Percentiles rank a stretch among this genome's conserved stretches.
Evolutionary conservation across 2,329 filamentous ascomycete genomes (phyloP).

Genomic region (Fusarium armeniacum): DNA sequence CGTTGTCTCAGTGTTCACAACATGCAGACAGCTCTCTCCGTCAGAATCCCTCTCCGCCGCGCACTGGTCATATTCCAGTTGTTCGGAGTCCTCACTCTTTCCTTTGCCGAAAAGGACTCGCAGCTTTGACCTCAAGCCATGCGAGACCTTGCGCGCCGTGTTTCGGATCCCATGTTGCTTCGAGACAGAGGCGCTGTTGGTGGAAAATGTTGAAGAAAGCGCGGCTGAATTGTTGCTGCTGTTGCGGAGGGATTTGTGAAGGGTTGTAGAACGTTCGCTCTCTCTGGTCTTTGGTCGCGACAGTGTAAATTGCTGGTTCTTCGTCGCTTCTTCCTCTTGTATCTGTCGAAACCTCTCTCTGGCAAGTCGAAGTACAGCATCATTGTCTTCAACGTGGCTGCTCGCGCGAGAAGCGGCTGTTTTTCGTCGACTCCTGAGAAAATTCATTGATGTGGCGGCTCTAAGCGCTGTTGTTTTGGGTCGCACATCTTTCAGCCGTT

Average conservation of each 20-base stretch:
- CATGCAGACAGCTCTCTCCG: slow-evolving; percentile 52
- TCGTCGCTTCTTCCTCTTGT: slow-evolving; percentile 54
- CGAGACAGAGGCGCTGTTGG: slow-evolving; percentile 38
- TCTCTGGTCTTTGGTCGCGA: slow-evolving; percentile 58
- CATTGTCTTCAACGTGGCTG: slow-evolving; percentile 48
- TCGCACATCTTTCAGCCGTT: slow-evolving; percentile 31
- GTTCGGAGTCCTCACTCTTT: slow-evolving; percentile 39
- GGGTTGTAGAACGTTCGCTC: slow-evolving; percentile 53
- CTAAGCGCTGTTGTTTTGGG: slow-evolving; percentile 52
- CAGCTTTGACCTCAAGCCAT: slow-evolving; percentile 71
- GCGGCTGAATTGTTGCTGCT: slow-evolving; percentile 59
- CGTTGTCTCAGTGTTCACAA: slow-evolving; percentile 53
- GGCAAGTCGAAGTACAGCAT: slow-evolving; percentile 55
- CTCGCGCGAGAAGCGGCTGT: slow-evolving; percentile 36
- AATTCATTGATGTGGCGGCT: slow-evolving; percentile 69
- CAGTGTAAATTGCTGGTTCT: slow-evolving; percentile 60
- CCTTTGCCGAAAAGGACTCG: slow-evolving; percentile 59
- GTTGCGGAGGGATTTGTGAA: slow-evolving; percentile 65
- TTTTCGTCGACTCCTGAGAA: slow-evolving; percentile 57
- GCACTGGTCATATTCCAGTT: slow-evolving; percentile 14
- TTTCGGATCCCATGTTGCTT: slow-evolving; percentile 58
- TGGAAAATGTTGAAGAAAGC: slow-evolving; percentile 52
- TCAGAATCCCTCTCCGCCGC: slow-evolving; percentile 41
- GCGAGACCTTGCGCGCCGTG: slow-evolving; percentile 73
- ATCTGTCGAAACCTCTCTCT: slow-evolving; percentile 56